Base-by-base conservation (phyloP, 805 yeast genomes). In the Candida patagonica region DNA sequence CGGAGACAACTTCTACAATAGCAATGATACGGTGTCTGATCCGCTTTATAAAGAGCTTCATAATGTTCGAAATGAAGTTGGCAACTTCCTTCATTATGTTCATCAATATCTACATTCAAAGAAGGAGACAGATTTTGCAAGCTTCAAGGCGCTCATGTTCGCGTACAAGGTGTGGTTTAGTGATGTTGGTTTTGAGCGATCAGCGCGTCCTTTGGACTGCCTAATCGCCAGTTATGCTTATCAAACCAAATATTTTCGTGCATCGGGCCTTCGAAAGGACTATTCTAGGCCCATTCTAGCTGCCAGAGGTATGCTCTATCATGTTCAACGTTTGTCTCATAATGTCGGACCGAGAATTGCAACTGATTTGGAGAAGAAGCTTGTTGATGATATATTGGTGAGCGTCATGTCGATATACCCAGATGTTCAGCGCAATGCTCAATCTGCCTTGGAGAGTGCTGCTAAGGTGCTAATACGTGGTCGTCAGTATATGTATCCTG, bases 221-320 rank as follows among this genome's bases (percentile, higher is more conserved):
- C 57, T 78, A 4, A 62, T 64, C 26, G 65, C 79, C 25, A 74
- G 74, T 35, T 73, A 76, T 43, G 66, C 69, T 0, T 76, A 72
- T 51, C 65, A 80, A 40, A 72, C 71, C 33, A 69, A 71, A 27
- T 64, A 76, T 7, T 88, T 81, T 52, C 66, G 73, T n/a, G 61
- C 83, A 4, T 71, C 80, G 4, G 76, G 82, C 32, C 57, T 75
- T 16, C 62, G 75, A 5, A 77, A 80, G 43, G 84, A 87, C 1
- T 80, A 68, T 47, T 87, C 97, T 0, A 75, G 96, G 53, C 70
- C 84, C 1, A 71, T 82, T 1, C 55, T 86, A n/a, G 94, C 83
- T 2, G 74, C 83, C 0, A 70, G 94, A 40, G 66, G 86, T 10
- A 81, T 78, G 40, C 63, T 78, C 12, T 81, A 76, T 46, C 96